Percentiles rank a stretch among this genome's conserved stretches.
Evolutionary conservation across 176 grass and related monocot genomes (phyloP).

Genomic region (Oryza punctata): DNA sequence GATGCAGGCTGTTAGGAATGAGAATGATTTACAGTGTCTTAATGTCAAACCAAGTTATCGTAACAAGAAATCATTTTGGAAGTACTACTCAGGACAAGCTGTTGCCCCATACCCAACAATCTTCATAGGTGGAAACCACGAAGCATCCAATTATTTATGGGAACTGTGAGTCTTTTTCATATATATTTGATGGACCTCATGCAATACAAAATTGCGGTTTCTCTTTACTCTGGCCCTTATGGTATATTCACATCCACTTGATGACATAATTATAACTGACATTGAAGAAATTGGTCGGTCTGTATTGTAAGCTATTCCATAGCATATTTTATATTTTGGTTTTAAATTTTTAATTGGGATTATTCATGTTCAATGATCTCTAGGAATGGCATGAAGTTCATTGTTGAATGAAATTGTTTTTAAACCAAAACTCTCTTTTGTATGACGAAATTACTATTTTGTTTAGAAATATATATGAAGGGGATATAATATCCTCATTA

Average conservation of each 20-base stretch:
- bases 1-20: conserved; percentile 75
- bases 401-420: neutral
- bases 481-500: neutral
- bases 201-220: conserved; percentile 5
- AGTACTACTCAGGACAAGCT: conserved; percentile 86
- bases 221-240: neutral
- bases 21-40: conserved; percentile 64
- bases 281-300: neutral
- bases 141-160: conserved; percentile 93
- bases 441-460: neutral
- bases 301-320: conserved; percentile 1
- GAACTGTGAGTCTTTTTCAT: conserved; percentile 72
- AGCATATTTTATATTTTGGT: neutral
- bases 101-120: conserved; percentile 88
- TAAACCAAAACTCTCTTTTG: neutral
- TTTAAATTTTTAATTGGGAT: neutral
- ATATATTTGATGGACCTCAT: neutral
- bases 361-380: neutral
- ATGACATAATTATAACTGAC: neutral
- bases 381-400: neutral
- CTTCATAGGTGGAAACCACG: conserved; percentile 90
- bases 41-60: conserved; percentile 60
- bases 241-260: conserved; percentile 11
- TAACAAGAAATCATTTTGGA: conserved; percentile 86
- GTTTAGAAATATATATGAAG: conserved; percentile 4